Conservation (phyloP, 768 basidiomycete species). For the Termitomyces sp. region DNA sequence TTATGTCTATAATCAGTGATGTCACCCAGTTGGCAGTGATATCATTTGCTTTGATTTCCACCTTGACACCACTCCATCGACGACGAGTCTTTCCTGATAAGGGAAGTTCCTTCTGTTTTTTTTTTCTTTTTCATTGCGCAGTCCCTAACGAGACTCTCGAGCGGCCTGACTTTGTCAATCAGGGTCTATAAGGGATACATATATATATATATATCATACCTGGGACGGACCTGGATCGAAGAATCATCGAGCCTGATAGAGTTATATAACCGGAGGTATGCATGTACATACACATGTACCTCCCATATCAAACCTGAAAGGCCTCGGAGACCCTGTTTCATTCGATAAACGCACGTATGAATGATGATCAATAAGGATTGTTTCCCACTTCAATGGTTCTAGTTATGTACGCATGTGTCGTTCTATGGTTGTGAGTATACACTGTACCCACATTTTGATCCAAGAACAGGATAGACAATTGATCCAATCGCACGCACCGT, state of each 20-base stretch:
- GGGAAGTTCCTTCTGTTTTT: neutral
- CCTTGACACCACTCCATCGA: neutral
- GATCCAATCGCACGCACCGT: neutral
- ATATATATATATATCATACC: neutral
- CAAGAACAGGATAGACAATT: neutral
- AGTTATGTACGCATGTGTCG: neutral
- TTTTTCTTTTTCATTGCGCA: neutral
- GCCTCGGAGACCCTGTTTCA: neutral
- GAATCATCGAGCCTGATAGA: slow-evolving; percentile 15
- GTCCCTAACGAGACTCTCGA: neutral
- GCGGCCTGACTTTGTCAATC: slow-evolving; percentile 2
- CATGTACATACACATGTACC: neutral
- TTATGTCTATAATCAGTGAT: slow-evolving; percentile 1
- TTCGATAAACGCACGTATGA: neutral
- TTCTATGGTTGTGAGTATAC: neutral
- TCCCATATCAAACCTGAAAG: neutral
- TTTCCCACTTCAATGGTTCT: neutral
- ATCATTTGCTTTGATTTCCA: neutral
- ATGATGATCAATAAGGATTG: neutral
- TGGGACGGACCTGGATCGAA: slow-evolving; percentile 13
- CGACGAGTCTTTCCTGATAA: neutral
- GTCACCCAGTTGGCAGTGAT: neutral
- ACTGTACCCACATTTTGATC: neutral
- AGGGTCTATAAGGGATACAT: slow-evolving; percentile 1
- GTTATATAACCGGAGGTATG: slow-evolving; percentile 2